These are phyloP conservation scores for Aphelidium insulamus DNA, from an alignment of 371 early-diverging fungal species.

Conservation along the genomic window DNA sequence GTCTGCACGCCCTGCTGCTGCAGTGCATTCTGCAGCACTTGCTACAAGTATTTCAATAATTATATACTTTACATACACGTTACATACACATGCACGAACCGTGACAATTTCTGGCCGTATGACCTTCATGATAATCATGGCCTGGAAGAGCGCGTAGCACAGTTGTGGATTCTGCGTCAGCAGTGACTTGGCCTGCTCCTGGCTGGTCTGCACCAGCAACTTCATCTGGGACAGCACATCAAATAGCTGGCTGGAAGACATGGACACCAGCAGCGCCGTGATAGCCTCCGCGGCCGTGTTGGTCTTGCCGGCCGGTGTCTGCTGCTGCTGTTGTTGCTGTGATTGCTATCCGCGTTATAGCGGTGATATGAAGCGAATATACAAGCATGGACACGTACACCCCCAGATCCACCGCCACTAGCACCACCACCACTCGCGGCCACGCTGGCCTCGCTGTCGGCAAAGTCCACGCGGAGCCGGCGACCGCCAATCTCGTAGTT, in stretches of 20 bases:
- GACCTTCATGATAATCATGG: constrained; percentile 53
- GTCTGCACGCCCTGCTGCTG: too few relatives aligned
- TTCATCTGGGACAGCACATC: constrained; percentile 55
- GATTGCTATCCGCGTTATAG: constrained; percentile 4
- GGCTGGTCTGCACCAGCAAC: constrained; percentile 34
- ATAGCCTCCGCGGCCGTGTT: constrained; percentile 23
- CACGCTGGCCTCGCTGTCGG: constrained; percentile 22
- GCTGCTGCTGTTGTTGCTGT: constrained; percentile 11
- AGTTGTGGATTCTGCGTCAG: constrained; percentile 56
- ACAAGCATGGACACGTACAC: too few relatives aligned
- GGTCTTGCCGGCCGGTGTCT: constrained; percentile 2
- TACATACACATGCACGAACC: too few relatives aligned
- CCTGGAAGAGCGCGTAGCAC: constrained; percentile 65
- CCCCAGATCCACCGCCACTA: too few relatives aligned
- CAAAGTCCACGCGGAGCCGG: constrained; percentile 29
- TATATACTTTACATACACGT: too few relatives aligned
- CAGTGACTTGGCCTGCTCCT: constrained; percentile 38
- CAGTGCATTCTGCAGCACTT: too few relatives aligned
- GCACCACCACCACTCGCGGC: too few relatives aligned
- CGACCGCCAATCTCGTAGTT: constrained; percentile 30
- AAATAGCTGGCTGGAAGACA: constrained; percentile 40
- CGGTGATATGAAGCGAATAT: too few relatives aligned
- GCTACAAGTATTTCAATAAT: too few relatives aligned
- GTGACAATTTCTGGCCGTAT: too few relatives aligned
- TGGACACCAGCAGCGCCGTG: constrained; percentile 33